Evolutionary conservation across 805 yeast genomes (phyloP), one percentile per base, ranked within the genome.

Genomic region (Cyberlindnera subsufficiens): DNA sequence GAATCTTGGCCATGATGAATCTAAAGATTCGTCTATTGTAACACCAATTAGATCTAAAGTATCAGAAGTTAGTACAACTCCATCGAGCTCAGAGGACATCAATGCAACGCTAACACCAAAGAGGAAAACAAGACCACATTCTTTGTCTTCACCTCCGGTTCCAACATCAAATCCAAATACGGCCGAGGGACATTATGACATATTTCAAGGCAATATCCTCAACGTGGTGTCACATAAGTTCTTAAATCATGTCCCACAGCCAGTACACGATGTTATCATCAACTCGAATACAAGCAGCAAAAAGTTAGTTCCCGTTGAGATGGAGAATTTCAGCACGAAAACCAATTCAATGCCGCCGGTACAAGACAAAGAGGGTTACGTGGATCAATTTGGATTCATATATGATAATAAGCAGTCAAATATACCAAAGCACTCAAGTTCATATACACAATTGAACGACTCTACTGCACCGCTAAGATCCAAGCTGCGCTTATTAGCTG

Each of bases 361-460:
- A 22, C 27, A 27, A 9, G 25, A 30, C 7, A 29, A 42, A 2
- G 40, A 40, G 1, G 58, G 56, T 3, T 55, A 66, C 30, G 64
- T 75, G 11, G 80, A 75, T 54, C 61, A 69, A 47, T 75, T 67
- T 55, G 81, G 81, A 1, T 75, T 76, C 50, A 60, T 74, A 29
- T 65, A 67, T 47, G 66, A 66, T 53, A 39, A 42, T 33, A 44
- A 42, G 15, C 37, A 22, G 27, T 22, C 27, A 3, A 22, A 22
- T 22, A 4, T 22, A 3, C 27, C 27, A 10, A 22, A 22, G 9
- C 17, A 31, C 9, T 31, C 33, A 4, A 15, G 17, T n/a, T 31
- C 17, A 15, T n/a, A 31, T 31, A 31, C 8, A 31, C 33, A 31
- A 2, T 14, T 22, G 33, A 31, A 31, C 67, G 56, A 34, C 35